These are phyloP conservation scores for Phytophthora foliorum DNA, from an alignment of 352 stramenopile genomes.

Conservation along the genomic window DNA sequence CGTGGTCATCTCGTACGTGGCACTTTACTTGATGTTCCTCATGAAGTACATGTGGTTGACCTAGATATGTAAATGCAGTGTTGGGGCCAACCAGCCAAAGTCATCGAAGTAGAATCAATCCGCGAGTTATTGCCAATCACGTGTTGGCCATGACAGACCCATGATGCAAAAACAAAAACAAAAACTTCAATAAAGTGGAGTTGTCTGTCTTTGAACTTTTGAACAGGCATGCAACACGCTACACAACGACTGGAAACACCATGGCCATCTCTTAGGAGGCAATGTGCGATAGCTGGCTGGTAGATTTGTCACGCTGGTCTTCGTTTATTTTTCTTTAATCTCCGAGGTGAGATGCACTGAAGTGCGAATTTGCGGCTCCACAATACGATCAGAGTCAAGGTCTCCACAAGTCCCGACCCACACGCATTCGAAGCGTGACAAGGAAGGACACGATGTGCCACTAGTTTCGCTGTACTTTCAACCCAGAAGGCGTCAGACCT, in stretches of 20 bases:
- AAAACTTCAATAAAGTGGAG: not conserved
- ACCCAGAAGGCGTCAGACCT: not conserved
- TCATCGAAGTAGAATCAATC: not conserved
- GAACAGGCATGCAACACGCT: not conserved
- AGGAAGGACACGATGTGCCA: too few species aligned
- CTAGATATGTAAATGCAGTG: conserved; percentile 2
- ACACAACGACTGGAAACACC: conserved; percentile 16
- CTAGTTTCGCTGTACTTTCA: not conserved
- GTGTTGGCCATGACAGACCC: too few species aligned
- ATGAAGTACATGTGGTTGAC: conserved; percentile 70
- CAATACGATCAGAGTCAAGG: too few species aligned
- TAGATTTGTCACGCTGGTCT: not conserved
- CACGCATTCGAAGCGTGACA: too few species aligned
- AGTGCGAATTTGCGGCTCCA: too few species aligned
- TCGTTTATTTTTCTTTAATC: conserved; percentile 5
- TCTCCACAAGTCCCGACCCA: too few species aligned
- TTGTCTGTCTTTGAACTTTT: not conserved
- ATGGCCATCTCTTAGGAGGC: conserved; percentile 11
- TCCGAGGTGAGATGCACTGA: too few species aligned
- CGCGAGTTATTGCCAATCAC: not conserved
- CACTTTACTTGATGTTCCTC: conserved; percentile 62
- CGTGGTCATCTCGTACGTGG: conserved; percentile 58
- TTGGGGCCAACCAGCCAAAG: not conserved
- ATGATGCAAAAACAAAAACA: too few species aligned
- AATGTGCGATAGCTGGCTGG: not conserved